Conservation (phyloP, 192 early-diverging fungal species). For the Entomortierella lignicola region DNA sequence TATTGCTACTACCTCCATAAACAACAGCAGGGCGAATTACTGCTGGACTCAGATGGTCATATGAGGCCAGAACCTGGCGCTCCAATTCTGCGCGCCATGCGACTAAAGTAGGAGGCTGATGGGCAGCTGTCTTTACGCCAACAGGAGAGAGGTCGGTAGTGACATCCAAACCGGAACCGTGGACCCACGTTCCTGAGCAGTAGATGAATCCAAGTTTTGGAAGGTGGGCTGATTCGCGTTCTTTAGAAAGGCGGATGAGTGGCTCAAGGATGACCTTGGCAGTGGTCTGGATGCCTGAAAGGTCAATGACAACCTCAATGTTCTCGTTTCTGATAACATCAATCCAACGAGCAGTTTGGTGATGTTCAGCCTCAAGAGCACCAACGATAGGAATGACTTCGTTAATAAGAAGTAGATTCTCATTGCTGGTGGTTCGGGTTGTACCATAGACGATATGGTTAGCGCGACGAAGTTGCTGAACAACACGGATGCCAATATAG, state of each 20-base stretch:
- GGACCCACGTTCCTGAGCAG: constrained; percentile 51
- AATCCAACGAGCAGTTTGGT: constrained; percentile 6
- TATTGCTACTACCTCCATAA: constrained; percentile 23
- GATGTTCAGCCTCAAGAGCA: constrained; percentile 2
- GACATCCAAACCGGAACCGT: constrained; percentile 2
- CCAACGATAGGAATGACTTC: constrained; percentile 50
- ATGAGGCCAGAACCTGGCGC: constrained; percentile 19
- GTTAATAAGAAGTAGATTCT: constrained; percentile 21
- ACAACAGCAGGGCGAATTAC: constrained; percentile 40
- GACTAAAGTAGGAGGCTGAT: constrained; percentile 18
- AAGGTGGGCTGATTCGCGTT: constrained; percentile 12
- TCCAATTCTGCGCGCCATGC: constrained; percentile 51
- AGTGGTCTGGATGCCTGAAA: constrained; percentile 17
- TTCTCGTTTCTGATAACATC: constrained; percentile 17
- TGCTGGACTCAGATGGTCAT: constrained; percentile 30
- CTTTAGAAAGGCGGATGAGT: constrained; percentile 30
- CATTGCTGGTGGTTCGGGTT: constrained; percentile 23
- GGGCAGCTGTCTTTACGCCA: constrained; percentile 4
- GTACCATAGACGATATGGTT: constrained; percentile 55
- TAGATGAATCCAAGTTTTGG: constrained; percentile 44
- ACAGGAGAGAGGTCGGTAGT: constrained; percentile 13
- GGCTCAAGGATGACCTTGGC: constrained; percentile 31
- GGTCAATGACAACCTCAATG: constrained; percentile 45
- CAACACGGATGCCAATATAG: constrained; percentile 47
- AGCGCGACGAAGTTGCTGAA: constrained; percentile 41